A percentile compares a stretch with the other conserved stretches of the same genome.
Conservation (phyloP, 345 rosid species). For the Rhodamnia rubescens region DNA sequence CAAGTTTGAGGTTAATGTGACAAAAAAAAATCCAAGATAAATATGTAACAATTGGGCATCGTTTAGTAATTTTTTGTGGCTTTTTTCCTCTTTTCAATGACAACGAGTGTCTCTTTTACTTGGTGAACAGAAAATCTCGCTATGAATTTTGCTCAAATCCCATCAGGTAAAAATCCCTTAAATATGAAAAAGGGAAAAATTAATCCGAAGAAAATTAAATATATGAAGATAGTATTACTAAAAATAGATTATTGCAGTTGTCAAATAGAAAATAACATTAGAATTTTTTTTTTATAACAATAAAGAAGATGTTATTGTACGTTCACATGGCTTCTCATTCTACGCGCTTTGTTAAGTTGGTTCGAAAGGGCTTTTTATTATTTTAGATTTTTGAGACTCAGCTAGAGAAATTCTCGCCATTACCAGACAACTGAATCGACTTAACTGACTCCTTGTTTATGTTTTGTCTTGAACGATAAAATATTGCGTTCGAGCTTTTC, state of each 20-base stretch:
- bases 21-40: too few species aligned
- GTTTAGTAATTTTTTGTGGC: too few species aligned
- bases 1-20: too few species aligned
- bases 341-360: too few species aligned
- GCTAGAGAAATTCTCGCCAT: not conserved
- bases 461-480: not conserved
- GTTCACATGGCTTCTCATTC: not conserved
- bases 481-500: not conserved
- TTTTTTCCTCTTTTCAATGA: not conserved
- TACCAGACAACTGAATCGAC: not conserved
- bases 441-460: not conserved
- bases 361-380: not conserved
- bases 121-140: not conserved
- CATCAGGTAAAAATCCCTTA: too few species aligned
- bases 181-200: not conserved
- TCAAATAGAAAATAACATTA: not conserved
- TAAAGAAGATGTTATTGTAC: not conserved
- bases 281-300: not conserved
- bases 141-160: not conserved
- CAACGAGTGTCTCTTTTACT: not conserved
- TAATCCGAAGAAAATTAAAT: not conserved
- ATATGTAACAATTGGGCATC: too few species aligned
- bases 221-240: not conserved
- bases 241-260: not conserved
- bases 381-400: not conserved